A percentile compares a stretch with the other conserved stretches of the same genome.
Evolutionary conservation across 2,329 filamentous ascomycete genomes (phyloP).

Genomic region (Ilyonectria robusta): DNA sequence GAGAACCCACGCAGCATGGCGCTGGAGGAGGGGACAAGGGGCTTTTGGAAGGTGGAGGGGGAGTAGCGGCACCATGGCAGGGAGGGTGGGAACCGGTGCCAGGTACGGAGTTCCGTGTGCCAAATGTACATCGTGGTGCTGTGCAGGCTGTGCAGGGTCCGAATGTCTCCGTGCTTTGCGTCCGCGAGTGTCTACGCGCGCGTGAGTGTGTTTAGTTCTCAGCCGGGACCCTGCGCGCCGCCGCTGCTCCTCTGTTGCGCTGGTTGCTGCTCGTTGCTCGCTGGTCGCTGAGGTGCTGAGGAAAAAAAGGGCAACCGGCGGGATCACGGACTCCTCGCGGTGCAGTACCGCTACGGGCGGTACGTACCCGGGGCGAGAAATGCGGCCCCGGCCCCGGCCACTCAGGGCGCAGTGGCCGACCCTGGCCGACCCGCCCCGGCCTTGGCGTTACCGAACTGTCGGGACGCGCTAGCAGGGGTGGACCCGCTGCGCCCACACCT

Average conservation of each 20-base stretch:
- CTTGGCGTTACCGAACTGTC: constrained; percentile 55
- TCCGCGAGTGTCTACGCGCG: background rate
- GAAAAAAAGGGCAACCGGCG: constrained; percentile 12
- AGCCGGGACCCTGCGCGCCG: background rate
- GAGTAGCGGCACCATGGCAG: constrained; percentile 12
- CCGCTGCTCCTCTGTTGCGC: background rate
- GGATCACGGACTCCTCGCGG: constrained; percentile 25
- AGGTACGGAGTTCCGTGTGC: background rate
- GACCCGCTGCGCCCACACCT: constrained; percentile 20
- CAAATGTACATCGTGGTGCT: constrained; percentile 5
- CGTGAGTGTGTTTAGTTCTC: background rate
- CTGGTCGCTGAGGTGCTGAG: background rate
- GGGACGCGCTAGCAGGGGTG: constrained; percentile 52
- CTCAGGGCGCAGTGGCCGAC: constrained; percentile 42
- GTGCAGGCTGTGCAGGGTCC: constrained; percentile 12
- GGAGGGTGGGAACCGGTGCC: constrained; percentile 16
- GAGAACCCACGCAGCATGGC: constrained; percentile 43
- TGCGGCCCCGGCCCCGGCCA: constrained; percentile 47
- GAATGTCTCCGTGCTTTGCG: background rate
- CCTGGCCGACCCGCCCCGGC: constrained; percentile 34
- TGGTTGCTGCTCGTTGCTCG: background rate
- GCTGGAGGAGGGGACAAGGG: constrained; percentile 40
- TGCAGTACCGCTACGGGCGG: constrained; percentile 29
- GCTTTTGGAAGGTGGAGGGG: constrained; percentile 14
- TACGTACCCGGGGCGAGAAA: constrained; percentile 34